Conservation (phyloP, 2,329 filamentous ascomycete species). For the Xylaria sp. region DNA sequence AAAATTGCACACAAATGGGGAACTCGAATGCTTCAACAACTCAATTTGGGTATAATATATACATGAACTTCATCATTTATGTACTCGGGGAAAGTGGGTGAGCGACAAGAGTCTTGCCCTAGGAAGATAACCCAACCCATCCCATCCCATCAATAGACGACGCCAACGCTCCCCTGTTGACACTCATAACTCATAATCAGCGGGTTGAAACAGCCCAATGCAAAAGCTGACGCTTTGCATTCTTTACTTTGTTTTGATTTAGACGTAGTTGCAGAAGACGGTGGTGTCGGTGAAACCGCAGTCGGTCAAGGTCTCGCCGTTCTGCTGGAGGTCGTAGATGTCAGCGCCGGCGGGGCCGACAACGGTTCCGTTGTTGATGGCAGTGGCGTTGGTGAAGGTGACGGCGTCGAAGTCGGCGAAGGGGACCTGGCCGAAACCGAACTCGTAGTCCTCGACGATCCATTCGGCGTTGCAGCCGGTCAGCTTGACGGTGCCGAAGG, state of each 20-base stretch:
- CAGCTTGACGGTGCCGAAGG: constrained; percentile 36
- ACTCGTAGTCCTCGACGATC: constrained; percentile 55
- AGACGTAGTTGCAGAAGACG: constrained; percentile 28
- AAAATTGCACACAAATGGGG: not conserved
- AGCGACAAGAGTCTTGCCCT: not conserved
- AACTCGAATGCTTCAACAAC: not conserved
- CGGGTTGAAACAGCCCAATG: not conserved
- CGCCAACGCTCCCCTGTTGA: not conserved
- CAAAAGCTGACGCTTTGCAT: not conserved
- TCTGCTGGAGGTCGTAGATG: constrained; percentile 44
- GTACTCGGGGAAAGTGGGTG: not conserved
- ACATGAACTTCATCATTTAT: not conserved
- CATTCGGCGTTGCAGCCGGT: constrained; percentile 56
- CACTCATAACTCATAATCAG: not conserved
- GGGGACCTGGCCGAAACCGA: constrained; percentile 36
- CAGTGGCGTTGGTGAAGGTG: constrained; percentile 38
- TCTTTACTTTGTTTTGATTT: not conserved
- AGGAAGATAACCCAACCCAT: not conserved
- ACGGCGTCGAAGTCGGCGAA: constrained; percentile 44
- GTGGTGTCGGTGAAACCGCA: constrained; percentile 28
- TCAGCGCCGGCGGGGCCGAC: constrained; percentile 36
- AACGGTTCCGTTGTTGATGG: constrained; percentile 35
- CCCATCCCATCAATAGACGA: not conserved
- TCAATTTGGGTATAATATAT: not conserved
- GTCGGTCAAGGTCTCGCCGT: constrained; percentile 33